phyloP scores from a whole-genome alignment of 495 filamentous ascomycete species.

The Penicillium riverlandense region DNA sequence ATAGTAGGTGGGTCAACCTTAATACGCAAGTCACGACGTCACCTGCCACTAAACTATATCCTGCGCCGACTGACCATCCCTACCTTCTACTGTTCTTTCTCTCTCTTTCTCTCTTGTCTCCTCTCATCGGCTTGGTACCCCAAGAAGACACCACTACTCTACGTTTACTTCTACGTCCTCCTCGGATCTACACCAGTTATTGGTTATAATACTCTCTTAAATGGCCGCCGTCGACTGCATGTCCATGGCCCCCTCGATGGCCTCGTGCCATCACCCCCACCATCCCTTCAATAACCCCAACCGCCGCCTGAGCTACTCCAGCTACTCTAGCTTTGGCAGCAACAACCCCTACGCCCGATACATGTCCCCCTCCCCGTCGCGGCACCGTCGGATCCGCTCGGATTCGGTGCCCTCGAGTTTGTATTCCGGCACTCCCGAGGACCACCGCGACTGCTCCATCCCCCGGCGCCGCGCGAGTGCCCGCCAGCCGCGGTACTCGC shows the following conservation, averaged over 20 bases:
- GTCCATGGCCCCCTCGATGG: constrained; percentile 17
- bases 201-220: constrained; percentile 1
- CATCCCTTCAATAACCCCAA: constrained; percentile 14
- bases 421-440: constrained; percentile 23
- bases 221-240: constrained; percentile 19
- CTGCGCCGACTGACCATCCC: not conserved
- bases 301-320: constrained; percentile 3
- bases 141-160: not conserved
- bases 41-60: constrained; percentile 6
- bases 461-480: constrained; percentile 12
- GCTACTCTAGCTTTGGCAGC: constrained; percentile 15
- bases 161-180: not conserved
- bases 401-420: constrained; percentile 24
- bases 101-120: constrained; percentile 1
- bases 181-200: constrained; percentile 8
- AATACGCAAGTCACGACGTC: constrained; percentile 34
- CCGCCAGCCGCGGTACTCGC: constrained; percentile 47
- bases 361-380: constrained; percentile 23
- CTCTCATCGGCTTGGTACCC: not conserved
- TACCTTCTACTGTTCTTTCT: constrained; percentile 3
- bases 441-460: constrained; percentile 14
- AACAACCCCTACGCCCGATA: constrained; percentile 33
- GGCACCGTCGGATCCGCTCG: constrained; percentile 16
- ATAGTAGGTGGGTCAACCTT: not conserved
- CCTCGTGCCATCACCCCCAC: constrained; percentile 19